Base-by-base conservation (phyloP, 2,329 filamentous ascomycete genomes). In the Fusarium sp. region DNA sequence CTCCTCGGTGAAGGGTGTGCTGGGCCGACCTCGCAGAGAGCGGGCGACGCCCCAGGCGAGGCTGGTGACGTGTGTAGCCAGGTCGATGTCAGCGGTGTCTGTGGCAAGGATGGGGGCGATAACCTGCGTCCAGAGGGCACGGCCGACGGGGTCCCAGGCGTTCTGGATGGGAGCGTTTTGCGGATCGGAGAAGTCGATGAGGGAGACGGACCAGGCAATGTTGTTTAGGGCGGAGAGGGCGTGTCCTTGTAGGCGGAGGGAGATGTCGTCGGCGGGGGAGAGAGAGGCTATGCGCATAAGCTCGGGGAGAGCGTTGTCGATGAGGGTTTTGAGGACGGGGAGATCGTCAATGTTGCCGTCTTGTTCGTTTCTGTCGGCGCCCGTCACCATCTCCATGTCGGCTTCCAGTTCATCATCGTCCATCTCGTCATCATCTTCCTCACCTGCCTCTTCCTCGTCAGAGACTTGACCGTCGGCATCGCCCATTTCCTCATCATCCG, bases 31-130 rank as follows among this genome's bases (percentile, higher is more conserved):
- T 42, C 70, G 69, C 15, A 87, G 77, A 49, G 80, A 83, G 46
- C 85, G 82, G 25, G 86, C 77, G 48, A 90, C 70, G 25, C 87
- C 87, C 87, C 87, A 89, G 6, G 87, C 85, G 35, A 90, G 80
- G 61, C 85, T 83, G 9, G 86, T 87, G 45, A 88, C 79, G n/a
- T 82, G 78, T 2, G 84, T 84, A n/a, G 86, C 87, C 17, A 89
- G 79, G 25, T 75, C 77, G 50, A 89, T 76, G 65, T 90, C 86
- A 47, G 82, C 85, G 1, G 84, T 88, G 70, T 88, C 85, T 36
- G 82, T 82, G 17, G 81, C 77, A 31, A 90, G 79, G 45, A 88
- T 80, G 9, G 83, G 81, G 6, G 78, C 77, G 60, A 90, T 77
- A 46, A 84, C 76, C 17, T 80, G 77, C 23, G 77, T 72, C 87